These are phyloP conservation scores for Xylaria sp. DNA, from an alignment of 2,329 filamentous ascomycete genomes.

Conservation along the genomic window DNA sequence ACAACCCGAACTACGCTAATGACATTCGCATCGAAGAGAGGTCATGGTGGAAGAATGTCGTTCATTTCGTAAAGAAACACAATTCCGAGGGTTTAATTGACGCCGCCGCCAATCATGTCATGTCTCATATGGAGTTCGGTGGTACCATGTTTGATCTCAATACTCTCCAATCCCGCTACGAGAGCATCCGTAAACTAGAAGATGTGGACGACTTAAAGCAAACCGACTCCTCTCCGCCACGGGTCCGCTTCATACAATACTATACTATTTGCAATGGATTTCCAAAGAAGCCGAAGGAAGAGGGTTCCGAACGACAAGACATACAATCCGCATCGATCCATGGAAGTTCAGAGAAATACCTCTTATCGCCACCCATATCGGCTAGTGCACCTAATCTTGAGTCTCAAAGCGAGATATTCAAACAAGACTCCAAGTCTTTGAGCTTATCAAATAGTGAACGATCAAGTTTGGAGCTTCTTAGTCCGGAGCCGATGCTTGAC, in stretches of 20 bases:
- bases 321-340: conserved; percentile 36
- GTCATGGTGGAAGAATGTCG: conserved; percentile 73
- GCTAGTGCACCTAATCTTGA: conserved; percentile 53
- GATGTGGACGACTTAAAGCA: conserved; percentile 68
- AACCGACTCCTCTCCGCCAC: conserved; percentile 52
- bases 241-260: conserved; percentile 87
- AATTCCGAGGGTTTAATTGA: conserved; percentile 73
- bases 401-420: conserved; percentile 1
- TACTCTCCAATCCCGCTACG: conserved; percentile 76
- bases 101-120: conserved; percentile 78
- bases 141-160: conserved; percentile 81
- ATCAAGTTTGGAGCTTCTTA: conserved; percentile 45
- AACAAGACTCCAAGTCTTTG: neutral
- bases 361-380: conserved; percentile 57
- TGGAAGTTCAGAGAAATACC: conserved; percentile 27
- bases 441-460: conserved; percentile 39
- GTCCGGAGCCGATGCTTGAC: conserved; percentile 45
- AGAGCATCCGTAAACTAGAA: conserved; percentile 75
- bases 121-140: conserved; percentile 86
- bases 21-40: conserved; percentile 76
- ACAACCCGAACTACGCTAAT: conserved; percentile 80
- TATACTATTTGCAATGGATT: conserved; percentile 87
- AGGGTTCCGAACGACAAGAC: conserved; percentile 33
- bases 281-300: conserved; percentile 62
- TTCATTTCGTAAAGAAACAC: conserved; percentile 87